phyloP scores from a whole-genome alignment of 768 basidiomycete genomes.

The Pleurotus tuber-regium region DNA sequence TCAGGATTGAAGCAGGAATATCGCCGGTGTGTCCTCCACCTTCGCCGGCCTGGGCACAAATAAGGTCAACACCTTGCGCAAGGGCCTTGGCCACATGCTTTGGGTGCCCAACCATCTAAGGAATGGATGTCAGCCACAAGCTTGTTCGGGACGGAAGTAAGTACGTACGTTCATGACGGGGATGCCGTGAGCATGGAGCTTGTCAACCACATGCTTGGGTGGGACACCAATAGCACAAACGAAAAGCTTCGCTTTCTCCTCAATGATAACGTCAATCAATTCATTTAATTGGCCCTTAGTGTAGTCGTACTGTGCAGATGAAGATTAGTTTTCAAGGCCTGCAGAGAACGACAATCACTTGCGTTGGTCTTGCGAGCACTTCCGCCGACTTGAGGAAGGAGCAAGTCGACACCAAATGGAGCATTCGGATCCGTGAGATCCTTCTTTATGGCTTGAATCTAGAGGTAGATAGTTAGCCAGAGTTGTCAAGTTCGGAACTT shows the following conservation, averaged over 20 bases:
- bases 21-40: constrained; percentile 90
- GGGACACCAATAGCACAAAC: constrained; percentile 92
- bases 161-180: constrained; percentile 69
- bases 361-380: constrained; percentile 91
- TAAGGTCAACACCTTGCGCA: constrained; percentile 83
- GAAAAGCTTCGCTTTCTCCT: constrained; percentile 85
- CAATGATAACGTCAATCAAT: constrained; percentile 87
- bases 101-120: constrained; percentile 85
- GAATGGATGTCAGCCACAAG: constrained; percentile 21
- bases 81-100: constrained; percentile 84
- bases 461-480: constrained; percentile 14
- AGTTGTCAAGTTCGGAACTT: constrained; percentile 12
- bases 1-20: constrained; percentile 79
- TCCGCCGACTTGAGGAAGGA: constrained; percentile 85
- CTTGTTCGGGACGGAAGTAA: neutral
- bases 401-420: constrained; percentile 90
- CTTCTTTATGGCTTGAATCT: constrained; percentile 76
- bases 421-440: constrained; percentile 70
- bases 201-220: constrained; percentile 70
- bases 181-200: constrained; percentile 81
- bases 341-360: constrained; percentile 16
- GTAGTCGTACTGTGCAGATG: constrained; percentile 66
- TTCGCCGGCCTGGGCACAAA: constrained; percentile 93
- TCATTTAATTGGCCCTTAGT: constrained; percentile 84
- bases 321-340: neutral